Conservation (phyloP, 2,329 filamentous ascomycete genomes). For the Hypoxylon sp. region DNA sequence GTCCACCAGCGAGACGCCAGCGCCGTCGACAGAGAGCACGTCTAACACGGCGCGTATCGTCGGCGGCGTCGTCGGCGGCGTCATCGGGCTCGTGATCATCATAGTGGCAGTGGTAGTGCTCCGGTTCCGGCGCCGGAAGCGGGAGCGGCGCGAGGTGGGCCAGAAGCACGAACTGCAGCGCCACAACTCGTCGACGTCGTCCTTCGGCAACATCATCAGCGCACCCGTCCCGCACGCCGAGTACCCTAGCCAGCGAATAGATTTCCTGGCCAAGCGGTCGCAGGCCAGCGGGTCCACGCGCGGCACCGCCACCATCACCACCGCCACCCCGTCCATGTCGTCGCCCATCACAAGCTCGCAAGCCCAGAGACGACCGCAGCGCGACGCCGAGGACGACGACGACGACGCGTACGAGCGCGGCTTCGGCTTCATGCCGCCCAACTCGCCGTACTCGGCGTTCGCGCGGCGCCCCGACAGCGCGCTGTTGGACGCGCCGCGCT, state of each 20-base stretch:
- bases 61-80: slow-evolving; percentile 42
- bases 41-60: slow-evolving; percentile 44
- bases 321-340: too few species aligned
- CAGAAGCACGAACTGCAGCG: slow-evolving; percentile 12
- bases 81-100: slow-evolving; percentile 33
- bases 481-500: slow-evolving; percentile 37
- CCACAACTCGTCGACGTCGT: slow-evolving; percentile 29
- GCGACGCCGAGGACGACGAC: neutral
- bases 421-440: slow-evolving; percentile 33
- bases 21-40: slow-evolving; percentile 22
- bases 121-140: slow-evolving; percentile 33
- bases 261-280: slow-evolving; percentile 41
- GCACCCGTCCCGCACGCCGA: slow-evolving; percentile 41
- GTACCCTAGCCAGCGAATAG: slow-evolving; percentile 38
- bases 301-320: slow-evolving; percentile 33
- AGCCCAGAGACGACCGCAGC: too few species aligned
- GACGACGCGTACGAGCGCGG: neutral
- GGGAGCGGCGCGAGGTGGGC: neutral
- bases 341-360: too few species aligned
- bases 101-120: slow-evolving; percentile 26
- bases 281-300: slow-evolving; percentile 15
- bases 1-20: slow-evolving; percentile 24
- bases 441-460: slow-evolving; percentile 38
- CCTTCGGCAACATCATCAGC: slow-evolving; percentile 45
- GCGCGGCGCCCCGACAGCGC: slow-evolving; percentile 35